Conservation (phyloP, 1,284 basidiomycete genomes). For the Afroboletus lepidellus region DNA sequence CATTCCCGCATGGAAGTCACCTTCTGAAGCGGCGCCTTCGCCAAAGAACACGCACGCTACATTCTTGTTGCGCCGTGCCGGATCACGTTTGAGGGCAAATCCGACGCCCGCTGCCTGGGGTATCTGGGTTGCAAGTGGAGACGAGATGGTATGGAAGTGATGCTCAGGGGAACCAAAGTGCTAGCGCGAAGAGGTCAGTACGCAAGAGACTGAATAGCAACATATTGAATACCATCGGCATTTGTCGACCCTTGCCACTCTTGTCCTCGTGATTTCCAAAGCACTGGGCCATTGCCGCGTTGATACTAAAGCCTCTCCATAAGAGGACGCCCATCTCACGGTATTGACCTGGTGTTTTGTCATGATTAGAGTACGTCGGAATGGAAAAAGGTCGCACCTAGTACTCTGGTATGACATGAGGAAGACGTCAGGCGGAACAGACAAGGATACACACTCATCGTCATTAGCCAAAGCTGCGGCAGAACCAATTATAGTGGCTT, state of each 20-base stretch:
- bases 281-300: conserved; percentile 82
- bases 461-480: conserved; percentile 81
- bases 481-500: conserved; percentile 88
- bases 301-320: conserved; percentile 79
- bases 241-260: conserved; percentile 85
- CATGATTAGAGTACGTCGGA: background rate
- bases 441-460: conserved; percentile 71
- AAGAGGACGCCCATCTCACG: conserved; percentile 89
- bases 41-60: conserved; percentile 92
- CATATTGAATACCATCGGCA: conserved; percentile 68
- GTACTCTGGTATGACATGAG: conserved; percentile 45
- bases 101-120: conserved; percentile 94
- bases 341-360: conserved; percentile 63
- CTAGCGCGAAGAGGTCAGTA: conserved; percentile 37
- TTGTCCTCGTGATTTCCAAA: conserved; percentile 82
- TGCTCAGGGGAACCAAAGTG: conserved; percentile 84
- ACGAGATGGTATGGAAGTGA: conserved; percentile 94
- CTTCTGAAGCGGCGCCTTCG: conserved; percentile 77
- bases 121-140: conserved; percentile 92
- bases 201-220: conserved; percentile 1
- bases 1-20: conserved; percentile 78
- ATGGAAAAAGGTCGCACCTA: conserved; percentile 43
- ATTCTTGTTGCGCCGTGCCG: conserved; percentile 66
- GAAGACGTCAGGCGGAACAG: background rate
- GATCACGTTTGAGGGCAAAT: conserved; percentile 83